Base-by-base conservation (phyloP, 2,329 filamentous ascomycete species). In the Claviceps fusiformis region DNA sequence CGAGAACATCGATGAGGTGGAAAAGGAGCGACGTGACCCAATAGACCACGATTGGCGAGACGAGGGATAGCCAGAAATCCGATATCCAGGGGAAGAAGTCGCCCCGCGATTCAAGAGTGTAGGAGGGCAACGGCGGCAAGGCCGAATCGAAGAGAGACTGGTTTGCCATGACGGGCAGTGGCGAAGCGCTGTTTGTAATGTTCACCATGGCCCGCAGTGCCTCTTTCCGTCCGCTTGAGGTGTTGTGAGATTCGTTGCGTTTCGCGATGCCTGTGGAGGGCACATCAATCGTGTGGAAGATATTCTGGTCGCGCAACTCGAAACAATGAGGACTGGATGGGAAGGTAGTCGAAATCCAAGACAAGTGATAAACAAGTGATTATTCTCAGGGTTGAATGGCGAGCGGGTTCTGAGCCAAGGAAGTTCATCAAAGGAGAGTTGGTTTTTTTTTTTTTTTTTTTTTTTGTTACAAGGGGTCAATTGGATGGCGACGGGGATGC, bases 1-100 rank as follows among this genome's bases (percentile, higher is more conserved):
- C 89, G 71, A 85, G 84, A 56, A 83, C 75, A 71, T 98, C 93
- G 65, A 97, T 83, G 62, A 84, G 66, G 75, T 97, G 92, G 74
- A 95, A 98, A 67, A 92, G 73, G 68, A 88, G 72, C 24, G 92
- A 97, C 37, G 95, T 73, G 27, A 74, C 71, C 93, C 93, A 98
- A 78, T 98, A 98, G 56, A 86, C 87, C 63, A 89, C 68, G 58
- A 96, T 79, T 35, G 91, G 91, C 15, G 87, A 74, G 50, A 91
- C 69, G 57, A 95, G 76, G 49, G 87, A 82, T 33, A 95, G 74
- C 70, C 87, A 83, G 65, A 86, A 85, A 72, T 98, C 93, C 57
- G 90, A 82, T 19, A 95, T 78, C 70, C 85, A 86, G 46, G 88
- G 74, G 57, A 96, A 69, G 55, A 96, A 75, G 55, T 89, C 82